These are phyloP conservation scores for Leptographium flavum DNA, from an alignment of 2,329 filamentous ascomycete genomes.

Conservation along the genomic window DNA sequence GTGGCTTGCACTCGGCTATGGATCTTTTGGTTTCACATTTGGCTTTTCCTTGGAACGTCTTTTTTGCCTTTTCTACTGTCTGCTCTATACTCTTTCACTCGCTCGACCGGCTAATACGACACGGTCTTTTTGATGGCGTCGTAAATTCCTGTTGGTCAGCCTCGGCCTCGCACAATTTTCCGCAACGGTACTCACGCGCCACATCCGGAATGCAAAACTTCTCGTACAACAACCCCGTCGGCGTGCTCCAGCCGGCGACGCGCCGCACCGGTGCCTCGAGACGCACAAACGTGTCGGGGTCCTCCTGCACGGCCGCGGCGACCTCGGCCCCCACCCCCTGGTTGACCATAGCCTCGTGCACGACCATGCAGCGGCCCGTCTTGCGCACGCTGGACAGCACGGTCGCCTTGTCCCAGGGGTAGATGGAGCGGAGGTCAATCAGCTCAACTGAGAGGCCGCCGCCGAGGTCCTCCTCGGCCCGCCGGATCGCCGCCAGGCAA, in stretches of 20 bases:
- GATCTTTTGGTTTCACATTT: too few relatives aligned
- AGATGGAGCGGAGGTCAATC: slow-evolving; percentile 77
- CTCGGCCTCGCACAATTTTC: not conserved
- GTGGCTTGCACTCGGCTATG: too few relatives aligned
- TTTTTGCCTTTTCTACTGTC: not conserved
- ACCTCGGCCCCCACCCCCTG: slow-evolving; percentile 82
- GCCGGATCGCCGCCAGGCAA: slow-evolving; percentile 62
- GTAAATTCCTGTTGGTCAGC: slow-evolving; percentile 42
- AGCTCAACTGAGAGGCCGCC: slow-evolving; percentile 67
- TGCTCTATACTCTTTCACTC: too few relatives aligned
- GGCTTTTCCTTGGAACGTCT: too few relatives aligned
- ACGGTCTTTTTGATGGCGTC: slow-evolving; percentile 54
- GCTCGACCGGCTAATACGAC: too few relatives aligned
- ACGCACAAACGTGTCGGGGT: slow-evolving; percentile 57
- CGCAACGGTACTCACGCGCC: slow-evolving; percentile 46
- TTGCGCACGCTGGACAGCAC: slow-evolving; percentile 73
- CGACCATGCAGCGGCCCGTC: slow-evolving; percentile 74
- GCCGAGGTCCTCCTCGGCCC: slow-evolving; percentile 60
- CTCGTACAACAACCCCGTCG: slow-evolving; percentile 67
- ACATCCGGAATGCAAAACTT: slow-evolving; percentile 74
- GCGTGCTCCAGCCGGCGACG: slow-evolving; percentile 82
- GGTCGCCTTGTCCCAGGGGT: slow-evolving; percentile 78
- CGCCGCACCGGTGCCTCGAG: slow-evolving; percentile 76
- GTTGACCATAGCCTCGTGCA: slow-evolving; percentile 88
- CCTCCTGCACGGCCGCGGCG: slow-evolving; percentile 75